These are phyloP conservation scores for Tarenaya hassleriana DNA, from an alignment of 345 rosid genomes.

Conservation along the genomic window DNA sequence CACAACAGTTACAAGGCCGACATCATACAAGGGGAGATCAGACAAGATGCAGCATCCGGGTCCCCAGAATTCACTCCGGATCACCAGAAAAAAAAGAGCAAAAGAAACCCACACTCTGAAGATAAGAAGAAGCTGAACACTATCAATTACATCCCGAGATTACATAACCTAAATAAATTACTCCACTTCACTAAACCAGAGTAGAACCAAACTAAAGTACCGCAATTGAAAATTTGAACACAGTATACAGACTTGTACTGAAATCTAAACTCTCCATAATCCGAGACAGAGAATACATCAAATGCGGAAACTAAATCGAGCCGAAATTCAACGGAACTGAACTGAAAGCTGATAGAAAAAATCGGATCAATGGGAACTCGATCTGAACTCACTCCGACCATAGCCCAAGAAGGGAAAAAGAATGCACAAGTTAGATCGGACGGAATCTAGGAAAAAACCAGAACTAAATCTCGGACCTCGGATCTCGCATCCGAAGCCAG, in stretches of 20 bases:
- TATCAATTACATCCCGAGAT: no score
- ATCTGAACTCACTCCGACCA: constrained; percentile 11
- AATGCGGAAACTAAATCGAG: no score
- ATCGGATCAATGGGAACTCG: constrained; percentile 20
- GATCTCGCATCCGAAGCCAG: constrained; percentile 17
- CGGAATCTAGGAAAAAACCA: constrained; percentile 10
- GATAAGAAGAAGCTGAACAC: neutral
- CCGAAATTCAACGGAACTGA: neutral
- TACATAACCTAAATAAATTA: no score
- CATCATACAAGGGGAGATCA: constrained; percentile 33
- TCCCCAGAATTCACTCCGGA: constrained; percentile 1
- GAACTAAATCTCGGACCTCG: constrained; percentile 20
- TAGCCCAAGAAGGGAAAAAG: constrained; percentile 15
- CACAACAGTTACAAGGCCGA: neutral
- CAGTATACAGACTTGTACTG: no score
- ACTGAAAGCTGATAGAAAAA: constrained; percentile 2
- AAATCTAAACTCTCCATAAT: no score
- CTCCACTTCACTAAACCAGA: no score
- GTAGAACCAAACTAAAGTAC: neutral
- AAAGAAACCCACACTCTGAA: constrained; percentile 4
- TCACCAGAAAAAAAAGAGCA: no score
- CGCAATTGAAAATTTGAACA: neutral
- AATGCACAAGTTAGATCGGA: constrained; percentile 12
- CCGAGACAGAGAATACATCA: no score
- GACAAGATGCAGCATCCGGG: constrained; percentile 9